Base-by-base conservation (phyloP, 2,329 filamentous ascomycete species). In the Fusarium coffeatum region DNA sequence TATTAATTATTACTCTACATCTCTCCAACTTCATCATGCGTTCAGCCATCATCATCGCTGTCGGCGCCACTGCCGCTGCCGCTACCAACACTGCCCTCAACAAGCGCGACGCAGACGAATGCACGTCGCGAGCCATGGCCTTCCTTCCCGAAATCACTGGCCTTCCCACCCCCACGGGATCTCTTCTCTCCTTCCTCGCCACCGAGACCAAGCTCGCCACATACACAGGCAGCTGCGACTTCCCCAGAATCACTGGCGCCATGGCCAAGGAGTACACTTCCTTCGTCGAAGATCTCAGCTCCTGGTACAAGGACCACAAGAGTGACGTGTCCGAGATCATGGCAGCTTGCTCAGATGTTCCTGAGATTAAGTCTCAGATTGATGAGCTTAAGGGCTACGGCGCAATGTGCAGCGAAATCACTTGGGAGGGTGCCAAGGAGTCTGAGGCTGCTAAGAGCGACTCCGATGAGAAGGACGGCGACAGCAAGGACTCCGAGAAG, bases 321-420 rank as follows among this genome's bases (percentile, higher is more conserved):
- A 61, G 55, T 4, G 71, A 64, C 2, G 34, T 76, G 20, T 64
- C 63, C 6, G 66, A 66, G 40, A 47, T 78, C 8, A 27, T 73
- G 32, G 57, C 71, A 2, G 76, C 76, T 11, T 78, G 76, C 58
- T 75, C 66, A 55, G 76, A 78, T n/a, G 74, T 77, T 12, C 74
- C 75, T 22, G 73, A 63, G 51, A 28, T 75, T 18, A 62, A 48
- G 20, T 59, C 47, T 16, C 15, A 49, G 10, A n/a, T 74, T 9
- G 68, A 43, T 1, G 30, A 34, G 9, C 12, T 64, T 1, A 59
- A 55, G 20, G 37, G 23, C 4, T 9, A 22, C 22, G 50, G 47
- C 11, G 46, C 66, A 18, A 8, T 59, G 7, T 74, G 72, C 42
- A 51, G 48, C 25, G 48, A 63, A 8, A 7, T 72, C 10, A 37